Conservation (phyloP, 306 rosid species). For the Quercus berberidifolia region DNA sequence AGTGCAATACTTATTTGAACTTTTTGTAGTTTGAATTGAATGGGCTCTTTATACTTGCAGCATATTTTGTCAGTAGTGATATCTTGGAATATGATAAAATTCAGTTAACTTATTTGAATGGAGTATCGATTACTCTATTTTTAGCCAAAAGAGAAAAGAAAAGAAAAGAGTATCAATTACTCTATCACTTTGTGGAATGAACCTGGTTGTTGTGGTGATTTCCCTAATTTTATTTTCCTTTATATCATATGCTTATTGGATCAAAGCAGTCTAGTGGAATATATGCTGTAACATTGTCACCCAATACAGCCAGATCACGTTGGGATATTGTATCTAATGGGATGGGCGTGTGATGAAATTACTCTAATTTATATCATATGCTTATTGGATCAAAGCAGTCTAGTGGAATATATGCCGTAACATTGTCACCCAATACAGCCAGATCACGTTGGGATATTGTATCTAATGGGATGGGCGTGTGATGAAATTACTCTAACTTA, state of each 20-base stretch:
- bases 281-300: background rate
- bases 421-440: background rate
- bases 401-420: background rate
- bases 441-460: background rate
- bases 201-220: background rate
- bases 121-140: no score
- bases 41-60: no score
- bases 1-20: no score
- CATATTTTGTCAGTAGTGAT: no score
- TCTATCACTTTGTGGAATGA: no score
- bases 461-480: background rate
- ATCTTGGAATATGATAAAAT: no score
- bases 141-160: no score
- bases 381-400: background rate
- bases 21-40: no score
- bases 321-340: background rate
- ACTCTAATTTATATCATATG: background rate
- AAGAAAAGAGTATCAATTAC: no score
- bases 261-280: background rate
- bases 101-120: no score
- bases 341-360: background rate
- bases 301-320: background rate
- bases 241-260: background rate
- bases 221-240: background rate
- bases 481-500: background rate